Conservation (phyloP, 2,329 filamentous ascomycete species). For the Fusarium musae region DNA sequence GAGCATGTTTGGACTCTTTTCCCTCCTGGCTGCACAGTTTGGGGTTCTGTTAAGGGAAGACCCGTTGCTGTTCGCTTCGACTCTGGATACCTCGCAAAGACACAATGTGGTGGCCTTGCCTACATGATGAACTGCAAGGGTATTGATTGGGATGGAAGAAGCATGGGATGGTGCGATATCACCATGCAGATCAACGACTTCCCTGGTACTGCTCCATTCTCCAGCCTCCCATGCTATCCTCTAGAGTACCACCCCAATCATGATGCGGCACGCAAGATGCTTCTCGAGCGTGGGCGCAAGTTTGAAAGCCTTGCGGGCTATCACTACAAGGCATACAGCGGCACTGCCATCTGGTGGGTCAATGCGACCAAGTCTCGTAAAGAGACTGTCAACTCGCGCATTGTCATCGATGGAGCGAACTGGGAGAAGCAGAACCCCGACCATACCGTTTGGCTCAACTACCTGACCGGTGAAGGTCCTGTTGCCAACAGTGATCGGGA, state of each 20-base stretch:
- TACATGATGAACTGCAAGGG: slow-evolving; percentile 54
- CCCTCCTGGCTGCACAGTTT: slow-evolving; percentile 57
- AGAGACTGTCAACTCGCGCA: slow-evolving; percentile 46
- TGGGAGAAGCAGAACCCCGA: slow-evolving; percentile 48
- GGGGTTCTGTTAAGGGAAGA: slow-evolving; percentile 53
- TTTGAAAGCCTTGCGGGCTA: slow-evolving; percentile 60
- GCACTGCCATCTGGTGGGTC: slow-evolving; percentile 49
- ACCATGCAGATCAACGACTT: slow-evolving; percentile 54
- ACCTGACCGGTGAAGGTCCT: not conserved
- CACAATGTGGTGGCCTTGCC: slow-evolving; percentile 52
- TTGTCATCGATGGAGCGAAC: slow-evolving; percentile 47
- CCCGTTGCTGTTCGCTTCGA: slow-evolving; percentile 54
- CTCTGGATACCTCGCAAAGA: slow-evolving; percentile 51
- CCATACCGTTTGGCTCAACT: slow-evolving; percentile 35
- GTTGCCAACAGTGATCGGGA: not conserved
- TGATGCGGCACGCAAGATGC: slow-evolving; percentile 47
- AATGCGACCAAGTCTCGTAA: slow-evolving; percentile 37
- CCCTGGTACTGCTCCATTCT: slow-evolving; percentile 57
- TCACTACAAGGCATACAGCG: slow-evolving; percentile 60
- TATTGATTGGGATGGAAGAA: slow-evolving; percentile 61
- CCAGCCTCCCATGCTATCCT: slow-evolving; percentile 57
- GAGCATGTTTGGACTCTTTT: slow-evolving; percentile 66
- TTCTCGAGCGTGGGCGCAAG: slow-evolving; percentile 55
- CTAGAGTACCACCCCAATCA: slow-evolving; percentile 55
- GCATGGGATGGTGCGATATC: slow-evolving; percentile 55